Percentiles rank a stretch among this genome's conserved stretches.
These are phyloP conservation scores for Calycina herbarum DNA, from an alignment of 2,329 filamentous ascomycete species.

Conservation along the genomic window DNA sequence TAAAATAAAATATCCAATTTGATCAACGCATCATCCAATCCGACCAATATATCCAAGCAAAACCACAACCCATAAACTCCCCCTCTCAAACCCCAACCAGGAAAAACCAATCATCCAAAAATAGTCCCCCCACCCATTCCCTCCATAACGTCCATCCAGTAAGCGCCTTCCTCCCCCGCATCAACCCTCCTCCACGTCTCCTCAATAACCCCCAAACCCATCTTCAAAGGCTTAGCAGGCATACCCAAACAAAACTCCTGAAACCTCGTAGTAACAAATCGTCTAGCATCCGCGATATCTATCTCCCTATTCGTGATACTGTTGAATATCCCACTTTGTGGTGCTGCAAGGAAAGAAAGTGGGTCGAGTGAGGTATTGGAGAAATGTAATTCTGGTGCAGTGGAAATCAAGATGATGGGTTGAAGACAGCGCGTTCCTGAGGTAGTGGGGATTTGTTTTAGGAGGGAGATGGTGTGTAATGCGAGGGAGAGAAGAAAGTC, in stretches of 20 bases:
- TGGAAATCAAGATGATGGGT: constrained; percentile 32
- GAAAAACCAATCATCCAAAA: constrained; percentile 22
- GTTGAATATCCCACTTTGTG: constrained; percentile 19
- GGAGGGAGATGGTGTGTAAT: constrained; percentile 31
- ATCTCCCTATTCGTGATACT: constrained; percentile 32
- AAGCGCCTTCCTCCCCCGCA: constrained; percentile 29
- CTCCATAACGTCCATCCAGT: constrained; percentile 34
- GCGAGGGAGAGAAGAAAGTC: constrained; percentile 34
- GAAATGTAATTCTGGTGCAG: constrained; percentile 31
- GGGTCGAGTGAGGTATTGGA: background rate
- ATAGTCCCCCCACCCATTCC: constrained; percentile 30
- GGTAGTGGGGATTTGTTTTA: constrained; percentile 29
- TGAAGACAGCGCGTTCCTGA: constrained; percentile 35
- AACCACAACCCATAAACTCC: no score
- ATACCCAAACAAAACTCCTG: constrained; percentile 32
- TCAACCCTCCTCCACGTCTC: constrained; percentile 32
- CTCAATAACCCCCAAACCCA: constrained; percentile 28
- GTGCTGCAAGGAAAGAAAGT: constrained; percentile 8
- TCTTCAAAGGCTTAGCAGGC: constrained; percentile 33
- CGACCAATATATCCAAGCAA: no score
- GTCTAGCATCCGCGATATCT: constrained; percentile 31
- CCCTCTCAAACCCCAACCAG: no score
- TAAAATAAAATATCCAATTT: no score
- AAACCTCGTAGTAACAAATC: constrained; percentile 30
- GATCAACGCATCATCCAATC: no score